Evolutionary conservation across 2,329 filamentous ascomycete species (phyloP).

Genomic region (Cladophialophora chaetospira): DNA sequence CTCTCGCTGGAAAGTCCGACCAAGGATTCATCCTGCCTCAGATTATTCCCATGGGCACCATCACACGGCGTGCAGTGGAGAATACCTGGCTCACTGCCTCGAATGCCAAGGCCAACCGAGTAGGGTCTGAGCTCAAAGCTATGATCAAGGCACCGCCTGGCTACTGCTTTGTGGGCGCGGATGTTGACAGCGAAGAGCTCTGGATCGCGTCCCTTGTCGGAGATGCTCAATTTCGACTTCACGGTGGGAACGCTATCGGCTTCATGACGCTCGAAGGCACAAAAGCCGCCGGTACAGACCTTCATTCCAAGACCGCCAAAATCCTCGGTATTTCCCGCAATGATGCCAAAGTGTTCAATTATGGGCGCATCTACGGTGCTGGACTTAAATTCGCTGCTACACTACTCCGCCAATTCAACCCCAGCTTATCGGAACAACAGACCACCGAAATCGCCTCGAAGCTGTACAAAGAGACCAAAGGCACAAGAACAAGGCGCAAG

Average conservation of each 20-base stretch:
- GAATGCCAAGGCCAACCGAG: conserved; percentile 93
- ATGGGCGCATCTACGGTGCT: conserved; percentile 97
- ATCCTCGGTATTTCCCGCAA: conserved; percentile 94
- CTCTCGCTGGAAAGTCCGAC: conserved; percentile 36
- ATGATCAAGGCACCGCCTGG: conserved; percentile 92
- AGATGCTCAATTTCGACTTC: conserved; percentile 90
- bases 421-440: conserved; percentile 74
- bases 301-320: conserved; percentile 88
- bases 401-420: conserved; percentile 90
- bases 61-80: conserved; percentile 90
- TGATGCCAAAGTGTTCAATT: conserved; percentile 97
- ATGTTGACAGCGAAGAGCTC: conserved; percentile 95
- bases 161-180: conserved; percentile 92
- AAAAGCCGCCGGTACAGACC: conserved; percentile 88
- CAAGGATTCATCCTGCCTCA: conserved; percentile 92
- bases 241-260: conserved; percentile 94
- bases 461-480: conserved; percentile 88
- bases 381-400: conserved; percentile 91
- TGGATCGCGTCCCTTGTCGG: conserved; percentile 97
- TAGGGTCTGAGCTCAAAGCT: conserved; percentile 94
- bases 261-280: conserved; percentile 99
- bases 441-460: conserved; percentile 74
- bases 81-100: conserved; percentile 98
- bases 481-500: conserved; percentile 77
- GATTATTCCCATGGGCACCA: conserved; percentile 96